These are phyloP conservation scores for Monosporascus sp. DNA, from an alignment of 2,329 filamentous ascomycete genomes.

Conservation along the genomic window DNA sequence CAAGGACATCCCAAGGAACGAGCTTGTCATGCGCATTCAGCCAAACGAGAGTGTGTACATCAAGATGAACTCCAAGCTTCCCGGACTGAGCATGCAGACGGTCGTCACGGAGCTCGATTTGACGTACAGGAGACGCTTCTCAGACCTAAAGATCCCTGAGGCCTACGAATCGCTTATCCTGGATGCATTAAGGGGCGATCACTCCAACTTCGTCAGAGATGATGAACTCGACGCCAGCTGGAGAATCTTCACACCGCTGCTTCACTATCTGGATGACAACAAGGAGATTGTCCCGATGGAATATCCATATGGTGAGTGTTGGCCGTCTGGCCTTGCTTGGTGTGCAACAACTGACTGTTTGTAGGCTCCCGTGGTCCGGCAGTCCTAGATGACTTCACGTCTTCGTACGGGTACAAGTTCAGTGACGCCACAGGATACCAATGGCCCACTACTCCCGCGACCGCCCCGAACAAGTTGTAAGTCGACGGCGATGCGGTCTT, in stretches of 20 bases:
- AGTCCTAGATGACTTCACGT: constrained; percentile 95
- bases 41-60: constrained; percentile 99
- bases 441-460: constrained; percentile 76
- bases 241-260: constrained; percentile 95
- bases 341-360: constrained; percentile 16
- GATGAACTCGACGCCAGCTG: constrained; percentile 96
- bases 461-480: constrained; percentile 74
- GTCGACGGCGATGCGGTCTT: constrained; percentile 22
- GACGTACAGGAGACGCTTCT: constrained; percentile 97
- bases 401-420: constrained; percentile 98
- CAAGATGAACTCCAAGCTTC: constrained; percentile 99
- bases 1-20: constrained; percentile 98
- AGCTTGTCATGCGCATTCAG: constrained; percentile 98
- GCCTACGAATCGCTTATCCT: constrained; percentile 97
- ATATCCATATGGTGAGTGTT: constrained; percentile 86
- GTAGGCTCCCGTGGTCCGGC: constrained; percentile 91
- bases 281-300: constrained; percentile 99
- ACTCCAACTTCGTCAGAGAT: constrained; percentile 98
- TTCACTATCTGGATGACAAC: constrained; percentile 98
- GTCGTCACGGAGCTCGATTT: constrained; percentile 97
- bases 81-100: constrained; percentile 98
- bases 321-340: too few species aligned
- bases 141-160: constrained; percentile 98
- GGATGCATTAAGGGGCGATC: constrained; percentile 96
- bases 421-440: constrained; percentile 93